Percentiles rank a stretch among this genome's conserved stretches.
Evolutionary conservation across 257 asterid species (phyloP).

Genomic region (Rehmannia glutinosa): DNA sequence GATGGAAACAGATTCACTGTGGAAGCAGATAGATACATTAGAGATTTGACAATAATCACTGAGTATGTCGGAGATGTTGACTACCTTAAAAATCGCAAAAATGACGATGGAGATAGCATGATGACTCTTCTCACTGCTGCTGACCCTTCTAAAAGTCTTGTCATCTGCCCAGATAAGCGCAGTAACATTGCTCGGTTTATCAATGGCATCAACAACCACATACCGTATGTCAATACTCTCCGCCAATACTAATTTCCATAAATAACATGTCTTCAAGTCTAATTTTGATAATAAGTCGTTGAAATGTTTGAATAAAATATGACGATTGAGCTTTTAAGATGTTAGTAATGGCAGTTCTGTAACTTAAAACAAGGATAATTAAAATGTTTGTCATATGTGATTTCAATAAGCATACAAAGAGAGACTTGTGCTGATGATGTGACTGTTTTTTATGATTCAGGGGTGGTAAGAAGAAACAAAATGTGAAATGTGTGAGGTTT

Average conservation of each 20-base stretch:
- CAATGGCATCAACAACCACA: conserved; percentile 91
- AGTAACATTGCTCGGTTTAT: conserved; percentile 91
- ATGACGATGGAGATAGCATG: conserved; percentile 91
- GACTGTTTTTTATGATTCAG: conserved; percentile 36
- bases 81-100: conserved; percentile 58
- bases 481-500: conserved; percentile 79
- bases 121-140: conserved; percentile 83
- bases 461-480: conserved; percentile 86
- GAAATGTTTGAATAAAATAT: too few relatives aligned
- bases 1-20: conserved; percentile 66
- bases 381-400: too few relatives aligned
- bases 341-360: too few relatives aligned
- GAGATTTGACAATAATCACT: conserved; percentile 82
- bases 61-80: conserved; percentile 97
- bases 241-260: neutral
- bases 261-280: neutral
- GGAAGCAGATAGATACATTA: conserved; percentile 73
- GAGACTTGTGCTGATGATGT: neutral
- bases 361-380: too few relatives aligned
- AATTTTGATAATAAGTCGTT: too few relatives aligned
- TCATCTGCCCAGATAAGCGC: conserved; percentile 81
- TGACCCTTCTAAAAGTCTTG: conserved; percentile 63
- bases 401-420: neutral
- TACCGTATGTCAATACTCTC: conserved; percentile 44
- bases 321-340: too few relatives aligned